Evolutionary conservation across 345 rosid species (phyloP).

Genomic region (Salix viminalis): DNA sequence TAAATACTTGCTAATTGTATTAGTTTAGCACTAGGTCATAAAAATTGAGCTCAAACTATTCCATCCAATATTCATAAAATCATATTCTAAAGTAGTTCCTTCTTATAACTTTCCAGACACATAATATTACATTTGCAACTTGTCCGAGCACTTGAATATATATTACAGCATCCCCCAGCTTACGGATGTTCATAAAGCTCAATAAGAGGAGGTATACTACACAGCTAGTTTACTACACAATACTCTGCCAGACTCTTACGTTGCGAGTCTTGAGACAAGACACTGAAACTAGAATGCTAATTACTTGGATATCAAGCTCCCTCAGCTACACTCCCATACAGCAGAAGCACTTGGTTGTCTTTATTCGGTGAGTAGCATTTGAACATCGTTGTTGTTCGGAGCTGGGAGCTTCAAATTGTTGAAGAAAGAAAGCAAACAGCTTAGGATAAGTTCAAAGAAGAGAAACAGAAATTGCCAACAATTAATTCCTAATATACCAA

Average conservation of each 20-base stretch:
- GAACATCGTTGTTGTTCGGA: constrained; percentile 24
- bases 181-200: neutral
- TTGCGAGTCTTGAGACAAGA: constrained; percentile 16
- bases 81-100: neutral
- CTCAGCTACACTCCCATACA: neutral
- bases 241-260: constrained; percentile 10
- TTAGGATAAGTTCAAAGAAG: neutral
- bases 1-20: neutral
- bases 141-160: neutral
- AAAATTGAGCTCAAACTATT: neutral
- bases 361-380: constrained; percentile 47
- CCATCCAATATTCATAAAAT: neutral
- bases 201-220: neutral
- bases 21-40: neutral
- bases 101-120: neutral
- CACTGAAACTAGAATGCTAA: neutral
- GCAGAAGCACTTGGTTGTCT: constrained; percentile 7
- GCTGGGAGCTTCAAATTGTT: constrained; percentile 40
- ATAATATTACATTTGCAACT: neutral
- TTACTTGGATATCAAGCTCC: neutral
- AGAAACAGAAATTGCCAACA: neutral
- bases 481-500: neutral
- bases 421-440: neutral
- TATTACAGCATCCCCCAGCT: neutral
- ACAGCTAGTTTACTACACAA: neutral